Percentiles rank a stretch among this genome's conserved stretches.
phyloP scores from a whole-genome alignment of 2,329 filamentous ascomycete genomes.

The Diplodia corticola region DNA sequence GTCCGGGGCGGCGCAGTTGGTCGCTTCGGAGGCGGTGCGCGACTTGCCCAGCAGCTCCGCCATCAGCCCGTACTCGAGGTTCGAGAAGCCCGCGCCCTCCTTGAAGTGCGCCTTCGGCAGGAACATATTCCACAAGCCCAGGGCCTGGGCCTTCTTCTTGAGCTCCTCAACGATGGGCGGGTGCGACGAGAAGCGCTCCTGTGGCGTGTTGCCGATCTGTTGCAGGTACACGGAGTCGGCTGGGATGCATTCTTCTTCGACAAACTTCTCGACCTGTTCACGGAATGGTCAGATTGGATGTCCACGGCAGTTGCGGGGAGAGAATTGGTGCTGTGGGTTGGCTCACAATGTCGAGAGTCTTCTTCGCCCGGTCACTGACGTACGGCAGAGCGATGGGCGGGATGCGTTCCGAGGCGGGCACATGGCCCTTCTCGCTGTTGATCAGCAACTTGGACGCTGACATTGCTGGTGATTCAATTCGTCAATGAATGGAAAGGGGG shows the following conservation, averaged over 20 bases:
- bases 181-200: constrained; percentile 75
- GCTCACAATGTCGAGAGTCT: constrained; percentile 72
- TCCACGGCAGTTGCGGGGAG: neutral
- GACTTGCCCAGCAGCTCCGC: constrained; percentile 93
- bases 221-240: constrained; percentile 79
- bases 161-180: constrained; percentile 84
- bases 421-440: constrained; percentile 39
- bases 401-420: constrained; percentile 56
- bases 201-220: constrained; percentile 70
- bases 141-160: constrained; percentile 76
- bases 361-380: constrained; percentile 82
- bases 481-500: neutral
- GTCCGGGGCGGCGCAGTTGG: constrained; percentile 87
- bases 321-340: neutral
- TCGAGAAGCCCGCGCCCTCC: constrained; percentile 90
- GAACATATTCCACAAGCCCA: constrained; percentile 99
- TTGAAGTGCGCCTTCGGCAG: constrained; percentile 92
- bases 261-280: constrained; percentile 80
- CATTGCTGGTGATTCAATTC: constrained; percentile 8
- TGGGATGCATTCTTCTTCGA: constrained; percentile 81
- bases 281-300: constrained; percentile 45
- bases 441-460: constrained; percentile 31
- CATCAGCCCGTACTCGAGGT: constrained; percentile 97
- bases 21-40: constrained; percentile 67
- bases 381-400: constrained; percentile 60